Percentiles rank a stretch among this genome's conserved stretches.
These are phyloP conservation scores for Trichosporon sp. DNA, from an alignment of 1,284 basidiomycete species.

Conservation along the genomic window DNA sequence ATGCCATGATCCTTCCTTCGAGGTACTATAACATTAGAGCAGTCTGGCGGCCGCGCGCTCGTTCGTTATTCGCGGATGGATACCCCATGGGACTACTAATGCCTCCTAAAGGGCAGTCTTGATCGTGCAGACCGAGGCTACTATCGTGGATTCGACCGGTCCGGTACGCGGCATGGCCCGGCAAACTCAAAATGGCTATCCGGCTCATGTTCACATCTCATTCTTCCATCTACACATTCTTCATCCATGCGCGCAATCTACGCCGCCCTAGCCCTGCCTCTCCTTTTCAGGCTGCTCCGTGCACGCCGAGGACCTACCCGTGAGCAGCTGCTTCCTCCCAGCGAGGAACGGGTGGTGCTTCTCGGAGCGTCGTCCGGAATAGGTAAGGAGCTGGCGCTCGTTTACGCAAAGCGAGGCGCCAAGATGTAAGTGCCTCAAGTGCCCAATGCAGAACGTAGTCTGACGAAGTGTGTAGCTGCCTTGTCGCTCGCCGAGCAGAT, in stretches of 20 bases:
- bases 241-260: slow-evolving; percentile 8
- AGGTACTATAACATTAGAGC: too few relatives aligned
- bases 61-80: background rate
- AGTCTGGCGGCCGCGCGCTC: too few relatives aligned
- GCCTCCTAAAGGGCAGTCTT: background rate
- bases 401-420: slow-evolving; percentile 71
- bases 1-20: too few relatives aligned
- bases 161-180: background rate
- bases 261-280: slow-evolving; percentile 51
- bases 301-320: slow-evolving; percentile 30
- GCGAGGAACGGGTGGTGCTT: slow-evolving; percentile 66
- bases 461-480: slow-evolving; percentile 49
- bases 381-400: slow-evolving; percentile 66
- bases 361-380: slow-evolving; percentile 79
- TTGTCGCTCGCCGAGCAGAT: slow-evolving; percentile 65
- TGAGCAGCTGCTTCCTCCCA: slow-evolving; percentile 43
- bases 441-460: too few relatives aligned
- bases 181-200: background rate
- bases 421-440: slow-evolving; percentile 50
- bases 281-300: slow-evolving; percentile 28
- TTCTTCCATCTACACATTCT: background rate
- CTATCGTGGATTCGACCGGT: background rate
- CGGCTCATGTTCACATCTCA: background rate
- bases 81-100: background rate
- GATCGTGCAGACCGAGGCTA: background rate